Evolutionary conservation across 345 rosid genomes (phyloP).

Genomic region (Nephelium lappaceum): DNA sequence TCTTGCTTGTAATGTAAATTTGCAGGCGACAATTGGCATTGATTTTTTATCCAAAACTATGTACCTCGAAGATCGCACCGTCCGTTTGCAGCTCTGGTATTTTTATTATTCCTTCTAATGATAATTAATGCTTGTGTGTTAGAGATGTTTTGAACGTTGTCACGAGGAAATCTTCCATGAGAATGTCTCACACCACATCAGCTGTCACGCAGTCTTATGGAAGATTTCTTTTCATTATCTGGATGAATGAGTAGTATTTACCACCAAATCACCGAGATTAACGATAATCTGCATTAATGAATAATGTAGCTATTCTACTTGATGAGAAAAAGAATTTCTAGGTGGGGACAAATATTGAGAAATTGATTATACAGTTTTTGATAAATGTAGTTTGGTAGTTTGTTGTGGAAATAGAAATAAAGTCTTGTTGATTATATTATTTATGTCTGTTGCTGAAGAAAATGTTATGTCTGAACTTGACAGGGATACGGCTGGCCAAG

Average conservation of each 20-base stretch:
- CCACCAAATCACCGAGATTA: no score
- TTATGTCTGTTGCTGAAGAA: neutral
- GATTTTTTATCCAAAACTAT: slow-evolving; percentile 93
- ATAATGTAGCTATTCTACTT: no score
- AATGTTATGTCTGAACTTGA: neutral
- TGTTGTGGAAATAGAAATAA: neutral
- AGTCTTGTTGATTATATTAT: neutral
- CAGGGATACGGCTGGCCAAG: slow-evolving; percentile 99
- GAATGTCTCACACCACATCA: no score
- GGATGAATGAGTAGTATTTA: no score
- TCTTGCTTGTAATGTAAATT: neutral
- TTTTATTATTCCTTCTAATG: neutral
- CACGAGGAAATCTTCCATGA: no score
- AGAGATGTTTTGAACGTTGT: no score
- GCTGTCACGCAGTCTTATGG: no score
- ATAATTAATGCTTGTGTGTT: no score
- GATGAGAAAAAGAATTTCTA: no score
- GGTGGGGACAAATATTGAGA: no score
- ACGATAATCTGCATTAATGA: no score
- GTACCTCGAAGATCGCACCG: slow-evolving; percentile 92
- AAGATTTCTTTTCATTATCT: no score
- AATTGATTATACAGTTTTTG: neutral
- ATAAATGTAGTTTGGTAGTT: neutral
- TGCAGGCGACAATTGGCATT: slow-evolving; percentile 92
- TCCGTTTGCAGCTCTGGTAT: slow-evolving; percentile 93